Conservation (phyloP, 805 yeast species). For the Tetrapisispora namnaoensis region DNA sequence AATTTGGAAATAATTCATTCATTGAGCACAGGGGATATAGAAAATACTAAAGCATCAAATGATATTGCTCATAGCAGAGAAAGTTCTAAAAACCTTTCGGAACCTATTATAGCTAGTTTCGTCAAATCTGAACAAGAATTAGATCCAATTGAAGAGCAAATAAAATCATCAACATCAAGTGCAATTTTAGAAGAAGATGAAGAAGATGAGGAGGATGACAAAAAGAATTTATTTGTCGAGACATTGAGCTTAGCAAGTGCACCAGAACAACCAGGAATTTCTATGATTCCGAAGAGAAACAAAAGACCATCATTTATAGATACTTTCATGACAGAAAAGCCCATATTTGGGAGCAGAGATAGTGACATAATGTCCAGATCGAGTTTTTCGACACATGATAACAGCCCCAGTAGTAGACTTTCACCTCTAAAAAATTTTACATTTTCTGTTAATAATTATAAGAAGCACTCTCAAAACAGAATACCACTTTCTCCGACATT, state of each 20-base stretch:
- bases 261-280: slow-evolving; percentile 9
- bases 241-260: background rate
- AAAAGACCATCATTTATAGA: slow-evolving; percentile 26
- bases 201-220: background rate
- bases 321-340: slow-evolving; percentile 21
- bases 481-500: slow-evolving; percentile 1
- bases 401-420: slow-evolving; percentile 16
- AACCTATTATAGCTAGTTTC: background rate
- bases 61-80: no score
- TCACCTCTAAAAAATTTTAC: slow-evolving; percentile 11
- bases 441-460: slow-evolving; percentile 7
- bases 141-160: background rate
- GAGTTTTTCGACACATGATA: slow-evolving; percentile 4
- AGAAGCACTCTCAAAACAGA: slow-evolving; percentile 2
- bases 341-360: slow-evolving; percentile 12
- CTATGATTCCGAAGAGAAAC: slow-evolving; percentile 14
- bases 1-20: background rate
- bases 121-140: background rate
- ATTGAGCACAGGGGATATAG: background rate
- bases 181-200: slow-evolving; percentile 14
- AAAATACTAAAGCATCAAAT: background rate
- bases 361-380: slow-evolving; percentile 5
- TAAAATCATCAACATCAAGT: slow-evolving; percentile 1
- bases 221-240: background rate
- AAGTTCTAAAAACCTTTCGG: background rate